Evolutionary conservation across 805 yeast genomes (phyloP).

Genomic region (Kazachstania taianensis): DNA sequence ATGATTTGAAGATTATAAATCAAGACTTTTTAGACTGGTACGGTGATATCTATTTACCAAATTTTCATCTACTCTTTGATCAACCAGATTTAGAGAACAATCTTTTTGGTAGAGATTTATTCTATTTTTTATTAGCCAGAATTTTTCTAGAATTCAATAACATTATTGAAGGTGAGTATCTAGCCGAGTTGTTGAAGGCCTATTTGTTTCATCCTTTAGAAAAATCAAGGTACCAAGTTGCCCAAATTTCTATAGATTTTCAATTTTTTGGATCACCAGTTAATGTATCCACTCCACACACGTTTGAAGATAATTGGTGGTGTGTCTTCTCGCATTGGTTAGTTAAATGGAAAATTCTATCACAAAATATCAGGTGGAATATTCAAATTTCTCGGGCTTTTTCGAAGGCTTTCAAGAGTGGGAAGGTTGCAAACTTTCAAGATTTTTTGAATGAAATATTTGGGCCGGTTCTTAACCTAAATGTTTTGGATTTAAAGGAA

Average conservation of each 20-base stretch:
- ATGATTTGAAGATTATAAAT: constrained; percentile 21
- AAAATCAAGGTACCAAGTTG: constrained; percentile 30
- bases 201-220: constrained; percentile 27
- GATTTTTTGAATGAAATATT: constrained; percentile 26
- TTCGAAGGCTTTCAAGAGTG: constrained; percentile 12
- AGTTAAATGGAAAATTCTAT: constrained; percentile 27
- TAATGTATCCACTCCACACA: no score
- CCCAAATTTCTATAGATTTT: constrained; percentile 29
- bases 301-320: constrained; percentile 22
- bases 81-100: constrained; percentile 4
- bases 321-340: constrained; percentile 27
- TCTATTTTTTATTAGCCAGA: constrained; percentile 22
- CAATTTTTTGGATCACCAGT: no score
- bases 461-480: constrained; percentile 20
- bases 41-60: constrained; percentile 13
- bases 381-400: constrained; percentile 27
- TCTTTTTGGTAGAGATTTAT: constrained; percentile 18
- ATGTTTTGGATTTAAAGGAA: constrained; percentile 16
- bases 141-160: constrained; percentile 30
- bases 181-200: constrained; percentile 25
- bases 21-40: constrained; percentile 17
- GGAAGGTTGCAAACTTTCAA: constrained; percentile 21
- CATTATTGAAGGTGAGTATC: constrained; percentile 29
- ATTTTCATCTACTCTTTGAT: constrained; percentile 13
- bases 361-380: constrained; percentile 32